phyloP scores from a whole-genome alignment of 345 rosid species.

The Theobroma cacao region DNA sequence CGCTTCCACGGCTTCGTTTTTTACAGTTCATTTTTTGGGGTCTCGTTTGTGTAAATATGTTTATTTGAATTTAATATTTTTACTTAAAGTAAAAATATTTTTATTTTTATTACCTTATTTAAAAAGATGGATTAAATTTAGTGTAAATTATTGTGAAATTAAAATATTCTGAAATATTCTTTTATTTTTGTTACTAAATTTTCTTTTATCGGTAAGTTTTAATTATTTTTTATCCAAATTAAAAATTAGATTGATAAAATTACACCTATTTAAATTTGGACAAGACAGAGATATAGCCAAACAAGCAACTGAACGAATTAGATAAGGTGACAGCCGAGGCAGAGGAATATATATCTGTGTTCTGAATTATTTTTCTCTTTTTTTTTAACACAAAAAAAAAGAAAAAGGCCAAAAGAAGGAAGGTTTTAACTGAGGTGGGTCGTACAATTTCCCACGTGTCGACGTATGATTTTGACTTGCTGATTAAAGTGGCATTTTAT shows the following conservation, averaged over 20 bases:
- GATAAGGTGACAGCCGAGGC: background rate
- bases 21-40: no score
- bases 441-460: background rate
- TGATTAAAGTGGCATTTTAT: background rate
- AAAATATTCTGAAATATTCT: no score
- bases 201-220: no score
- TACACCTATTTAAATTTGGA: background rate
- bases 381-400: background rate
- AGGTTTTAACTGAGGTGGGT: background rate
- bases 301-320: background rate
- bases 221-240: no score
- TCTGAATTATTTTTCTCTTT: background rate
- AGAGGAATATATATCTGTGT: background rate
- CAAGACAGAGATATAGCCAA: background rate
- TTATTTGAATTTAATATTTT: no score
- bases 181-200: no score
- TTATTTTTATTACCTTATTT: no score
- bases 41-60: no score
- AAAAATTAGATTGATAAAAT: no score
- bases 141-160: no score
- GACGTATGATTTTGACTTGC: background rate
- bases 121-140: no score
- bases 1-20: background rate
- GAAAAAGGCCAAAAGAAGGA: background rate
- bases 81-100: background rate